Evolutionary conservation across 371 early-diverging fungal species (phyloP).

Genomic region (Mucor lusitanicus): DNA sequence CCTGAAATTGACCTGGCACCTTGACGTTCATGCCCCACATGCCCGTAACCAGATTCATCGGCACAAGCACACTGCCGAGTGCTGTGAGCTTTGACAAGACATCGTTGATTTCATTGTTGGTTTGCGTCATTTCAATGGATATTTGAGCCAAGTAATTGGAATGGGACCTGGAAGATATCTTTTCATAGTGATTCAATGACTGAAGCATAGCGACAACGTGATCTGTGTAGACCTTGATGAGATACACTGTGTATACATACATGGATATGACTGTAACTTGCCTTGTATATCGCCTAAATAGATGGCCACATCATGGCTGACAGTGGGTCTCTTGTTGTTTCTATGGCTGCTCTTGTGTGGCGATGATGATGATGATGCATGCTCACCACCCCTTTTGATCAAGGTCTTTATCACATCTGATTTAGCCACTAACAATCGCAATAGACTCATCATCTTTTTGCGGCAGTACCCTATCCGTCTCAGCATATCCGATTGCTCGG

Average conservation of each 20-base stretch:
- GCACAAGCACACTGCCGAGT: slow-evolving; percentile 88
- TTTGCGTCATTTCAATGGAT: slow-evolving; percentile 92
- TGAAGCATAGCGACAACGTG: slow-evolving; percentile 94
- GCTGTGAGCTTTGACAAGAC: slow-evolving; percentile 89
- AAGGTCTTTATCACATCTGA: slow-evolving; percentile 78
- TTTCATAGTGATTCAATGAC: slow-evolving; percentile 86
- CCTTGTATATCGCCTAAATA: slow-evolving; percentile 92
- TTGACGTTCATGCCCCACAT: slow-evolving; percentile 90
- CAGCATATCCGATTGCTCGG: slow-evolving; percentile 85
- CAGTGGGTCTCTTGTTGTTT: slow-evolving; percentile 12
- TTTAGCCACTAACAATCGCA: slow-evolving; percentile 74
- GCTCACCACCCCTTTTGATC: slow-evolving; percentile 65
- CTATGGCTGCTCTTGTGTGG: slow-evolving; percentile 1
- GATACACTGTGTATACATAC: too few relatives aligned
- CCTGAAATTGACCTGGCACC: slow-evolving; percentile 67
- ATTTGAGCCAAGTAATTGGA: slow-evolving; percentile 97
- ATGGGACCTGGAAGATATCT: slow-evolving; percentile 86
- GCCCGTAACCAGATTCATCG: slow-evolving; percentile 94
- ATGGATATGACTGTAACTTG: too few relatives aligned
- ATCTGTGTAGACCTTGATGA: slow-evolving; percentile 48
- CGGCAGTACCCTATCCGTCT: slow-evolving; percentile 81
- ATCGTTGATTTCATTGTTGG: slow-evolving; percentile 88
- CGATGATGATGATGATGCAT: slow-evolving; percentile 8
- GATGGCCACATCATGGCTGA: slow-evolving; percentile 61
- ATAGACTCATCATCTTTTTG: slow-evolving; percentile 72